Conservation (phyloP, 805 yeast genomes). For the Helenozyma baotianmanensis region DNA sequence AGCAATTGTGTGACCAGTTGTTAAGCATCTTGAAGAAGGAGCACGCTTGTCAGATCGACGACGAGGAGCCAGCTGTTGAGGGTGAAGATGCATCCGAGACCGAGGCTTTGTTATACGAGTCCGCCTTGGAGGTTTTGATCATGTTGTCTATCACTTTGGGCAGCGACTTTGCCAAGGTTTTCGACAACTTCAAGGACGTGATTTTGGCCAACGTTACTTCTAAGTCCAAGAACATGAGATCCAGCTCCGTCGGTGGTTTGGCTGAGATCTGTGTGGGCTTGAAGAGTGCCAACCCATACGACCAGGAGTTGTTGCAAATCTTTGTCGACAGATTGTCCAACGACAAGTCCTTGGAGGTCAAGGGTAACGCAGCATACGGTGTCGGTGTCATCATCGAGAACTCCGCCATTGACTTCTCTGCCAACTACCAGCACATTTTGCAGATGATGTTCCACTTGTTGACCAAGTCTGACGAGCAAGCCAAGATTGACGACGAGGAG, state of each 20-base stretch:
- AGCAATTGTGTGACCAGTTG: slow-evolving; percentile 64
- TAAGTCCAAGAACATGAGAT: slow-evolving; percentile 68
- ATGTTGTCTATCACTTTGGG: slow-evolving; percentile 74
- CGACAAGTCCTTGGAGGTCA: slow-evolving; percentile 79
- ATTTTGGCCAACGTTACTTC: slow-evolving; percentile 54
- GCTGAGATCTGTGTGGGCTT: slow-evolving; percentile 85
- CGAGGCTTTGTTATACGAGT: slow-evolving; percentile 70
- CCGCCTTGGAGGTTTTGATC: slow-evolving; percentile 81
- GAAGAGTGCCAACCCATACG: slow-evolving; percentile 59
- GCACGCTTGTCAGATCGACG: slow-evolving; percentile 76
- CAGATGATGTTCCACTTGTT: slow-evolving; percentile 76
- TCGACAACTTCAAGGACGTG: slow-evolving; percentile 64
- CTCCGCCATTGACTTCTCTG: slow-evolving; percentile 53
- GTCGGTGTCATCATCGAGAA: slow-evolving; percentile 68
- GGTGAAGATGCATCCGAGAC: slow-evolving; percentile 46
- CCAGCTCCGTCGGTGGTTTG: slow-evolving; percentile 79
- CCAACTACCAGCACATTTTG: slow-evolving; percentile 65
- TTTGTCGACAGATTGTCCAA: slow-evolving; percentile 66
- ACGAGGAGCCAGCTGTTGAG: slow-evolving; percentile 59
- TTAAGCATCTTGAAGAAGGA: slow-evolving; percentile 72
- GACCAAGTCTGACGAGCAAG: slow-evolving; percentile 53
- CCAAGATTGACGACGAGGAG: slow-evolving; percentile 60
- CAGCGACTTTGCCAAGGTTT: slow-evolving; percentile 69
- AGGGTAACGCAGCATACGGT: slow-evolving; percentile 95
- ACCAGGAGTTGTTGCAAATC: slow-evolving; percentile 64